Evolutionary conservation across 495 filamentous ascomycete genomes (phyloP).

Genomic region (Letharia lupina): DNA sequence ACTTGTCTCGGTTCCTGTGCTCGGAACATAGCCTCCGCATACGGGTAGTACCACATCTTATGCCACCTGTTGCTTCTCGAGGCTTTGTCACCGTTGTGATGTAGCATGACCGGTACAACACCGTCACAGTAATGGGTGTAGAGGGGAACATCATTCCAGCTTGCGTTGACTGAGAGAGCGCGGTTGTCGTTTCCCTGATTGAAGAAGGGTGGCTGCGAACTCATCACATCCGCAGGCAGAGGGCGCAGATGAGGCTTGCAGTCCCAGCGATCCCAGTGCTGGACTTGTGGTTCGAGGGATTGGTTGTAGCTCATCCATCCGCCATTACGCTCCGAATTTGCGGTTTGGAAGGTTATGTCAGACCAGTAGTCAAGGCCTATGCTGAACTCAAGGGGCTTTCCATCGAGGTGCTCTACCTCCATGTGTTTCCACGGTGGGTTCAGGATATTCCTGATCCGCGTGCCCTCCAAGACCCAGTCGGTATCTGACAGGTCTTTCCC

Average conservation of each 20-base stretch:
- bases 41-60: constrained; percentile 10
- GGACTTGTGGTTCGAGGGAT: background rate
- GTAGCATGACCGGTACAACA: constrained; percentile 13
- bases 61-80: constrained; percentile 8
- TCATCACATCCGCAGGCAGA: background rate
- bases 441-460: background rate
- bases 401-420: background rate
- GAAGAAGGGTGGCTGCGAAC: background rate
- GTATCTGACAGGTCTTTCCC: background rate
- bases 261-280: constrained; percentile 9
- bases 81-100: constrained; percentile 13
- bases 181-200: background rate
- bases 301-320: constrained; percentile 11
- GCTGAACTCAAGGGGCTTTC: constrained; percentile 5
- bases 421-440: background rate
- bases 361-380: constrained; percentile 16
- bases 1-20: background rate
- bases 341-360: constrained; percentile 8
- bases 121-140: constrained; percentile 12
- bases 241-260: constrained; percentile 9
- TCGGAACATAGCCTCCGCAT: constrained; percentile 4
- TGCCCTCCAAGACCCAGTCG: background rate
- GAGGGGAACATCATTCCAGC: constrained; percentile 8
- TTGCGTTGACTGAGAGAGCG: background rate
- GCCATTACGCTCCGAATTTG: constrained; percentile 11